Evolutionary conservation across 352 stramenopile species (phyloP).

Genomic region (Pythium sp.): DNA sequence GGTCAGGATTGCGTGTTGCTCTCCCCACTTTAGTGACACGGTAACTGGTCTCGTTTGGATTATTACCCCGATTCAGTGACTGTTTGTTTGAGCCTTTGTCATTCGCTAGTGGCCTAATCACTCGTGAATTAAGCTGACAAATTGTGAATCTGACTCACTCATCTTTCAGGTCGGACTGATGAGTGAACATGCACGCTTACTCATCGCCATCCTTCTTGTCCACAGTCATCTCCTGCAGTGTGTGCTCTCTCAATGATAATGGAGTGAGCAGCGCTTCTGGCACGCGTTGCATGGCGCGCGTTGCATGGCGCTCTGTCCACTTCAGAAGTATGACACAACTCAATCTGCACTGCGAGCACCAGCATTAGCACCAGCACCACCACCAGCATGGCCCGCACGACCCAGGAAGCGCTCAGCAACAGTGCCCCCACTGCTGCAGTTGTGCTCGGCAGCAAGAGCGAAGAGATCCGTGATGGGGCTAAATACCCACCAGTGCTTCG

Average conservation of each 20-base stretch:
- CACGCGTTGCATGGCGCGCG: too few relatives aligned
- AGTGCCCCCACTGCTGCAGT: slow-evolving; percentile 7
- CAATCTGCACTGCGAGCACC: background rate
- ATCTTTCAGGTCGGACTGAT: background rate
- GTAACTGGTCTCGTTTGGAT: too few relatives aligned
- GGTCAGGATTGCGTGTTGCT: background rate
- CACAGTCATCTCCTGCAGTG: background rate
- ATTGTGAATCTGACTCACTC: background rate
- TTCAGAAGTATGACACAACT: background rate
- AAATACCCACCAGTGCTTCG: background rate
- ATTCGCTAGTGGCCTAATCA: background rate
- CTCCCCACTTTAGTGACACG: background rate
- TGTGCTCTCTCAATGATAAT: background rate
- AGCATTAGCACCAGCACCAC: background rate
- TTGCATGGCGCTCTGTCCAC: background rate
- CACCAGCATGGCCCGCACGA: background rate
- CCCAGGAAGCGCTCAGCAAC: slow-evolving; percentile 11
- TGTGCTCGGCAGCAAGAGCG: background rate
- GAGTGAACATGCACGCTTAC: background rate
- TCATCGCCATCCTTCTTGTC: background rate
- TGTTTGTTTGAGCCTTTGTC: background rate
- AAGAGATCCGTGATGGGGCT: background rate
- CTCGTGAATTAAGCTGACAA: background rate
- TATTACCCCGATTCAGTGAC: background rate
- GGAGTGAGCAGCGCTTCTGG: background rate